Base-by-base conservation (phyloP, 148 eudicot species). In the Diospyros lotus region DNA sequence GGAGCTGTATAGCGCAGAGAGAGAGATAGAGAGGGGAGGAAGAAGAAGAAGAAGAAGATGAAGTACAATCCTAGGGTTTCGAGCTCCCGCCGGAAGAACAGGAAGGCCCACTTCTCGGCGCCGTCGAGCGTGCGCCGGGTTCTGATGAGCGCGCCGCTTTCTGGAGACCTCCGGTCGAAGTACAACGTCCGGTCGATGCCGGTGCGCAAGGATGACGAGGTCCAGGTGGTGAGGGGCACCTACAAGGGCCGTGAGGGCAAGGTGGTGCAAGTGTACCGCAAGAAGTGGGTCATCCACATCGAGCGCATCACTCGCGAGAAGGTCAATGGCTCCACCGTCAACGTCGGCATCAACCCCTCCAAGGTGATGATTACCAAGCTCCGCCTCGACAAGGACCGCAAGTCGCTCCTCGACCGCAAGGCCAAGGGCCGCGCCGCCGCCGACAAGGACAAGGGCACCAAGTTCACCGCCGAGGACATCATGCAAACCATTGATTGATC, bases 181-280 rank as follows among this genome's bases (percentile, higher is more conserved):
- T 79, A 89, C 87, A 89, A 87, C 78, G 93, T 80, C 59, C 78
- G 89, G 2, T 88, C 92, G 2, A 79, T 88, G 83, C 92, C 92
- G 28, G 89, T 88, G 4, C 80, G 92, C 53, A 89, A 89, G 76
- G 93, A 89, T 84, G 93, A 89, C 78, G 93, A 89, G 81, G 93
- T 89, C 3, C 93, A 87, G 77, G 88, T 89, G 4, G 90, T 87
- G 5, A 71, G 93, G 0, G 93, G 93, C 0, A 87, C 90, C 69
- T 89, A 81, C 87, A 89, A 89, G 82, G 93, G 93, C 2, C 90
- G 93, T 4, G 93, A 89, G 60, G 93, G 93, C 18, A 89, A 89
- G 74, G 85, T 88, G 1, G 83, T 82, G n/a, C 90, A 89, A 78
- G 93, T 89, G 8, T 89, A 89, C 82, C 82, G 93, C 1, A 84